These are phyloP conservation scores for Myriosclerotinia duriaeana DNA, from an alignment of 2,329 filamentous ascomycete genomes.

Conservation along the genomic window DNA sequence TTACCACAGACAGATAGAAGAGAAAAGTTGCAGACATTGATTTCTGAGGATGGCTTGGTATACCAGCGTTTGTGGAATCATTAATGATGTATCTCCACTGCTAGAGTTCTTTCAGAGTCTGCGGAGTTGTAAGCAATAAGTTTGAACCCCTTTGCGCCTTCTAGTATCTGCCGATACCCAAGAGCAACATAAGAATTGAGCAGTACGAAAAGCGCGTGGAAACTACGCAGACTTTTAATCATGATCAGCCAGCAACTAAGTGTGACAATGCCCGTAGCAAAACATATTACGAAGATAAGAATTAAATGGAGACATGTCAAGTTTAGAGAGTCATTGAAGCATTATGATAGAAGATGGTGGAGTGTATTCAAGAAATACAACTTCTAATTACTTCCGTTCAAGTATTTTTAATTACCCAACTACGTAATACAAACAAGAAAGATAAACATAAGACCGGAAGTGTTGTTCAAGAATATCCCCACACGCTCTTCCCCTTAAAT, in stretches of 20 bases:
- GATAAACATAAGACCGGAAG: background rate
- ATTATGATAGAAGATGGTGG: background rate
- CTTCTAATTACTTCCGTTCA: background rate
- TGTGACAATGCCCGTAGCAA: no score
- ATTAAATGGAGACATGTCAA: no score
- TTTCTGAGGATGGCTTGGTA: background rate
- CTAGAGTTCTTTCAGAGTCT: background rate
- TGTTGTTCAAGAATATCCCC: background rate
- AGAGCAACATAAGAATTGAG: no score
- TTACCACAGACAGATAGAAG: background rate
- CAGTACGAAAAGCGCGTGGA: no score
- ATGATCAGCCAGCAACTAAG: no score
- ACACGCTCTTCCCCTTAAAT: background rate
- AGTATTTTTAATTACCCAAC: background rate
- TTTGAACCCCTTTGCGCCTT: background rate
- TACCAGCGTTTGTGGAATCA: background rate
- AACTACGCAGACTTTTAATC: no score
- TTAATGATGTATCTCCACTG: background rate
- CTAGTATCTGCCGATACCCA: no score
- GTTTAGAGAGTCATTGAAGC: background rate
- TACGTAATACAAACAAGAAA: background rate
- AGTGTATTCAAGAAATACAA: no score
- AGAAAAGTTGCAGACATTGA: background rate
- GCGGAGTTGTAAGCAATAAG: background rate
- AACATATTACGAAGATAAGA: no score